Base-by-base conservation (phyloP, 805 yeast species). In the Sugiyamaella boreocaroliniensis region DNA sequence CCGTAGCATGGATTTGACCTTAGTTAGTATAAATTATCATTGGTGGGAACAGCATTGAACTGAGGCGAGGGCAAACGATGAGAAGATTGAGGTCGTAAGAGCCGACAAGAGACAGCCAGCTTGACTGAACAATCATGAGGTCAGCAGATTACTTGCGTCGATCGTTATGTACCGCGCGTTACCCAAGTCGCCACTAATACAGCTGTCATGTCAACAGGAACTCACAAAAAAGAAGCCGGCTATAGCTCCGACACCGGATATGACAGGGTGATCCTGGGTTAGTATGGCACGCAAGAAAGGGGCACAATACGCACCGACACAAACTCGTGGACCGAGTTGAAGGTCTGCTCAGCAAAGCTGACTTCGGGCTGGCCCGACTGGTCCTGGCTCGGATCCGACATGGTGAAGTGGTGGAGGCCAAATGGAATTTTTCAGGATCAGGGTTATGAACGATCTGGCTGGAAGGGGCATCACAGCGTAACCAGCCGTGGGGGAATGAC, bases 201-300 rank as follows among this genome's bases (percentile, higher is more conserved):
- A n/a, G n/a, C n/a, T n/a, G n/a, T n/a, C n/a, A n/a, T n/a, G n/a
- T 16, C 34, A 15, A 11, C 22, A 4, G 44, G 19, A 40, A 50
- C 59, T 51, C 34, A 59, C 53, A 10, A 50, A 50, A 7, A 57
- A 29, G 18, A 52, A 79, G 2, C 80, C 71, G 4, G 83, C 79
- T 57, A 85, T 79, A 0, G 78, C 83, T 14, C 95, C 95, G 10
- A 82, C 61, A 11, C 86, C 83, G 3, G 90, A 76, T 56, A 86
- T 60, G 65, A 83, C 77, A 9, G 96, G 96, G 67, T 89, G 96
- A 48, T 81, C 78, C 6, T 66, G 57, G 45, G 51, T 48, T 48
- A 46, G 40, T 15, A 4, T 2, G 44, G 11, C 26, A 34, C 10
- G 18, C 22, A 49, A 29, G 47, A 22, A 19, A 22, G 26, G 3